These are phyloP conservation scores for Termitomyces sp. DNA, from an alignment of 768 basidiomycete genomes.

Conservation along the genomic window DNA sequence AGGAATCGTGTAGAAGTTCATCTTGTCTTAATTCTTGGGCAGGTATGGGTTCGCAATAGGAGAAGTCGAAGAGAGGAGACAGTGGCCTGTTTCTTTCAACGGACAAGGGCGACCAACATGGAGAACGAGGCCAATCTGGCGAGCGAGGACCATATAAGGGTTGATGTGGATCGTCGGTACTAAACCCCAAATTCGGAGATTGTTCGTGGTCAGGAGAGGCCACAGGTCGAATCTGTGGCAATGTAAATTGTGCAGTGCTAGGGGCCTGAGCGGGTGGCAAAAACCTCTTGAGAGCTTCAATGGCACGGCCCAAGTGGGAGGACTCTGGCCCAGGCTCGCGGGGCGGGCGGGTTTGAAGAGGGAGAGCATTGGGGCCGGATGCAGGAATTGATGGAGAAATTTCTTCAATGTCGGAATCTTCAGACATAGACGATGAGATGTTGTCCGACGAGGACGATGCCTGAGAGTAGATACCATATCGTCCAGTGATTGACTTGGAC, in stretches of 20 bases:
- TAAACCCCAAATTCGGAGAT: background rate
- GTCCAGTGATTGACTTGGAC: conserved; percentile 39
- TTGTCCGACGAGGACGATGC: conserved; percentile 40
- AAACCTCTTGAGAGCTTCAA: conserved; percentile 26
- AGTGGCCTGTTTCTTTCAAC: background rate
- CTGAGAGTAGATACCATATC: conserved; percentile 55
- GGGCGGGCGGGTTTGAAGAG: conserved; percentile 15
- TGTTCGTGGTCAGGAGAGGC: background rate
- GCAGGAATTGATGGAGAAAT: conserved; percentile 22
- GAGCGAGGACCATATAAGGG: conserved; percentile 12
- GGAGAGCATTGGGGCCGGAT: conserved; percentile 18
- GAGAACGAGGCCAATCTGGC: conserved; percentile 1
- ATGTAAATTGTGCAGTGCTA: background rate
- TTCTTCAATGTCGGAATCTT: conserved; percentile 55
- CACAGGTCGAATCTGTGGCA: background rate
- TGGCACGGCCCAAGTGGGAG: conserved; percentile 20
- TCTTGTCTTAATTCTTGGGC: background rate
- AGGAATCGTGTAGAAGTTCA: conserved; percentile 12
- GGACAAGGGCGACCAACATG: conserved; percentile 1
- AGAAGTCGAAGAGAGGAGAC: background rate
- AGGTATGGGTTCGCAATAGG: background rate
- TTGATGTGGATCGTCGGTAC: background rate
- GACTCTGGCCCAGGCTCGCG: conserved; percentile 1
- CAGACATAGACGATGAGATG: conserved; percentile 21
- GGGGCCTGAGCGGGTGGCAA: conserved; percentile 23